Evolutionary conservation across 2,329 filamentous ascomycete genomes (phyloP).

Genomic region (Kalaharituber pfeilii): DNA sequence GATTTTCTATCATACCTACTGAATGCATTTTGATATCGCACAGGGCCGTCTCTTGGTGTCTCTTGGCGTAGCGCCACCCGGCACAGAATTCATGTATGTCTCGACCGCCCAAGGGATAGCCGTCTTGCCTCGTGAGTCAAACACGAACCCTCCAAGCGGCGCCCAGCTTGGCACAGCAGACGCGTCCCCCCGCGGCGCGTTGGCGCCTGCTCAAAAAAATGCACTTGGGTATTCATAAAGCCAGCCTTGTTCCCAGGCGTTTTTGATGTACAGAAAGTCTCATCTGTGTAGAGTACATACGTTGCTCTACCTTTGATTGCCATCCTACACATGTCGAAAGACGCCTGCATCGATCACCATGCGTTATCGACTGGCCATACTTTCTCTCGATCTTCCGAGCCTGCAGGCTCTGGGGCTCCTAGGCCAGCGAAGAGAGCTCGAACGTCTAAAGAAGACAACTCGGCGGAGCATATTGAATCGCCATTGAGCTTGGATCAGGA

Average conservation of each 20-base stretch:
- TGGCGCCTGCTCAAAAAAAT: too few relatives aligned
- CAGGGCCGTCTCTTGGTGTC: too few relatives aligned
- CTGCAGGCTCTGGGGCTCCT: background rate
- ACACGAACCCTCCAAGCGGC: too few relatives aligned
- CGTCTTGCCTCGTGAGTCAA: too few relatives aligned
- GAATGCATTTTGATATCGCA: too few relatives aligned
- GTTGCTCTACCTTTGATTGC: background rate
- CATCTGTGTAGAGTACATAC: background rate
- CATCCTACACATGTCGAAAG: background rate
- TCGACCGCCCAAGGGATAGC: too few relatives aligned
- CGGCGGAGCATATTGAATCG: background rate
- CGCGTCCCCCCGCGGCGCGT: background rate
- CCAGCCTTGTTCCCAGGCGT: too few relatives aligned
- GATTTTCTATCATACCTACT: too few relatives aligned
- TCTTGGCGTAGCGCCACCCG: too few relatives aligned
- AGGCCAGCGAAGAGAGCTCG: background rate
- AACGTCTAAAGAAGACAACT: background rate
- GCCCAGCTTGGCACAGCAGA: too few relatives aligned
- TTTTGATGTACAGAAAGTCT: background rate
- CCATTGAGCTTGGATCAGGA: background rate
- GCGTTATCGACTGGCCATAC: background rate
- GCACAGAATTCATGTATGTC: too few relatives aligned
- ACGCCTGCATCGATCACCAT: background rate
- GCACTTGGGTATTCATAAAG: too few relatives aligned
- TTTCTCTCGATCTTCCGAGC: background rate